phyloP scores from a whole-genome alignment of 805 yeast species.

The Pichia cabralensis region DNA sequence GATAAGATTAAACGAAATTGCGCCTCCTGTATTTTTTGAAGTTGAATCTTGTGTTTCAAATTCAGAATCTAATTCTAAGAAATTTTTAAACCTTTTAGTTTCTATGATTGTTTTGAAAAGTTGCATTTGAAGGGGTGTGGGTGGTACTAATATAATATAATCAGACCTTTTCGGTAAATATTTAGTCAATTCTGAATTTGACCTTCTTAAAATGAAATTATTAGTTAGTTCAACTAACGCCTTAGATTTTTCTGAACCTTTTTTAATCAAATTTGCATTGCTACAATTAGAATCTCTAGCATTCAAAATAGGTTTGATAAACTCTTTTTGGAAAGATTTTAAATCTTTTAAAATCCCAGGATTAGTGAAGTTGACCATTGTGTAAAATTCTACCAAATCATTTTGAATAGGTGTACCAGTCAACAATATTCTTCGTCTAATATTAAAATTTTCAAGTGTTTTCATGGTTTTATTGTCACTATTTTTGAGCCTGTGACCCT shows the following conservation, averaged over 20 bases:
- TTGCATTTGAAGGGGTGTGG: slow-evolving; percentile 49
- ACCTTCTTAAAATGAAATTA: slow-evolving; percentile 63
- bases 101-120: slow-evolving; percentile 43
- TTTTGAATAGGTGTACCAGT: slow-evolving; percentile 73
- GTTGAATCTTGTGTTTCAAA: slow-evolving; percentile 3
- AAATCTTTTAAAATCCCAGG: slow-evolving; percentile 70
- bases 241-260: slow-evolving; percentile 55
- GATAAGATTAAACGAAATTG: slow-evolving; percentile 56
- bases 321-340: slow-evolving; percentile 48
- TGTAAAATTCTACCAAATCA: slow-evolving; percentile 74
- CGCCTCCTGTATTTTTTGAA: slow-evolving; percentile 2
- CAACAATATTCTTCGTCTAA: slow-evolving; percentile 50
- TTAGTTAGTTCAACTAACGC: slow-evolving; percentile 57
- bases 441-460: slow-evolving; percentile 45
- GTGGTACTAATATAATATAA: slow-evolving; percentile 65
- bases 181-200: slow-evolving; percentile 42
- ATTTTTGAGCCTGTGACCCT: slow-evolving; percentile 85
- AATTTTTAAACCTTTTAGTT: slow-evolving; percentile 26
- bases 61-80: slow-evolving; percentile 15
- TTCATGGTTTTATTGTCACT: slow-evolving; percentile 61
- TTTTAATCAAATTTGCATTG: slow-evolving; percentile 35
- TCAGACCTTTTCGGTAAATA: slow-evolving; percentile 72
- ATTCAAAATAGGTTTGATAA: slow-evolving; percentile 57
- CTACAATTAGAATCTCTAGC: slow-evolving; percentile 59
- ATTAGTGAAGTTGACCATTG: slow-evolving; percentile 71